Evolutionary conservation across 345 rosid genomes (phyloP).

Genomic region (Aurinia saxatilis): DNA sequence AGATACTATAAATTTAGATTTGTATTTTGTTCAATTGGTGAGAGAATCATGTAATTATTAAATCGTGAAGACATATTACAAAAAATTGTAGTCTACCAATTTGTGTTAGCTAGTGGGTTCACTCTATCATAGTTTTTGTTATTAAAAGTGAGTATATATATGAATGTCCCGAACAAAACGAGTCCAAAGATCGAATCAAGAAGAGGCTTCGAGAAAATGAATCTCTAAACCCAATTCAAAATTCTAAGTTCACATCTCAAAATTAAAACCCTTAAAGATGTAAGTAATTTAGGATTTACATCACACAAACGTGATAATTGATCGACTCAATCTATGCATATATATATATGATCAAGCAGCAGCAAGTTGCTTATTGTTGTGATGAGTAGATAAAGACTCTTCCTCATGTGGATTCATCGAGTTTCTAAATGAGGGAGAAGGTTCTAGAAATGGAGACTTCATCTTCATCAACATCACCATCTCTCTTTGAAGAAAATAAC

Average conservation of each 20-base stretch:
- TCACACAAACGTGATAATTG: background rate
- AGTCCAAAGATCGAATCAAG: background rate
- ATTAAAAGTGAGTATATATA: too few relatives aligned
- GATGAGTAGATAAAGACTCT: slow-evolving; percentile 19
- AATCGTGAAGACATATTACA: too few relatives aligned
- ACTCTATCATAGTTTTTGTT: too few relatives aligned
- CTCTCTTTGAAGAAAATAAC: slow-evolving; percentile 43
- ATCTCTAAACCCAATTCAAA: background rate
- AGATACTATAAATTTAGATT: background rate
- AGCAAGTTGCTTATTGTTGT: slow-evolving; percentile 22
- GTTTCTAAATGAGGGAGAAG: slow-evolving; percentile 14
- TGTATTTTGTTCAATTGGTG: background rate
- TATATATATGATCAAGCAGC: slow-evolving; percentile 10
- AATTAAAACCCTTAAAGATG: background rate
- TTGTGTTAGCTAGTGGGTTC: too few relatives aligned
- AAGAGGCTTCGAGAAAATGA: background rate
- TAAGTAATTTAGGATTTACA: background rate
- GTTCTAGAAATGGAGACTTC: slow-evolving; percentile 22
- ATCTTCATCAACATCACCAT: slow-evolving; percentile 35
- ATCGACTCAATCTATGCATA: background rate
- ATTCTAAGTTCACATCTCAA: background rate
- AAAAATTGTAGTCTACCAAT: too few relatives aligned
- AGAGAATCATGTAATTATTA: background rate
- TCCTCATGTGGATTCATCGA: slow-evolving; percentile 21
- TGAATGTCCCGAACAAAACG: too few relatives aligned